Conservation (phyloP, 495 filamentous ascomycete species). For the Podospora appendiculata region DNA sequence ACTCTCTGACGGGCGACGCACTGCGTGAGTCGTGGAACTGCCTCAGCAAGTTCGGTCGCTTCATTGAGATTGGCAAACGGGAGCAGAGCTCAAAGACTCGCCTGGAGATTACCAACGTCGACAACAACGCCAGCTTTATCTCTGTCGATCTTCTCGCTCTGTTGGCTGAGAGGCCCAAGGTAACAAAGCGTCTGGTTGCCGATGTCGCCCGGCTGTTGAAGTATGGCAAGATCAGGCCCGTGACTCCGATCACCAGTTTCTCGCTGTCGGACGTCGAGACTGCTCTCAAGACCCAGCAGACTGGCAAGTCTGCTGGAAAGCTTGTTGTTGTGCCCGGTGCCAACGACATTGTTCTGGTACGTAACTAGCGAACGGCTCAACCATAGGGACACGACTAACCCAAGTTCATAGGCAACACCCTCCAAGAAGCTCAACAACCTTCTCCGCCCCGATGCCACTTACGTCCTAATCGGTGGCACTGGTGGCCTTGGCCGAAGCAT, state of each 20-base stretch:
- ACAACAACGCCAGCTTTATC: conserved; percentile 39
- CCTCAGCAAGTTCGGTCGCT: conserved; percentile 38
- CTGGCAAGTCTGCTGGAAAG: conserved; percentile 50
- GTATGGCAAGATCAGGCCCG: conserved; percentile 31
- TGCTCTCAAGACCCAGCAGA: conserved; percentile 51
- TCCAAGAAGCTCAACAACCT: conserved; percentile 24
- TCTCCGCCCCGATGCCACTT: conserved; percentile 40
- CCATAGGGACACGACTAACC: not conserved
- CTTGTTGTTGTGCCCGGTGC: conserved; percentile 39
- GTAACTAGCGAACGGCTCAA: not conserved
- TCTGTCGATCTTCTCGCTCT: conserved; percentile 40
- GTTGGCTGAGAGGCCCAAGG: conserved; percentile 28
- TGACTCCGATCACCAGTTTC: conserved; percentile 35
- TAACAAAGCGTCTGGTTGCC: conserved; percentile 30
- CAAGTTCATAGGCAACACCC: conserved; percentile 14
- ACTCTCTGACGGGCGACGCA: conserved; percentile 43
- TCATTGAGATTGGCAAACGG: conserved; percentile 37
- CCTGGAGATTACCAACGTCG: conserved; percentile 32
- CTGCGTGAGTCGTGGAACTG: conserved; percentile 41
- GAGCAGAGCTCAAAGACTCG: conserved; percentile 31
- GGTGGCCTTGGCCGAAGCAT: conserved; percentile 57
- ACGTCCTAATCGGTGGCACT: conserved; percentile 56
- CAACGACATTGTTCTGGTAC: conserved; percentile 32
- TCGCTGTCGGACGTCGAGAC: conserved; percentile 44
- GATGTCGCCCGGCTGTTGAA: conserved; percentile 33